Conservation (phyloP, 306 rosid genomes). For the Glycine latifolia region DNA sequence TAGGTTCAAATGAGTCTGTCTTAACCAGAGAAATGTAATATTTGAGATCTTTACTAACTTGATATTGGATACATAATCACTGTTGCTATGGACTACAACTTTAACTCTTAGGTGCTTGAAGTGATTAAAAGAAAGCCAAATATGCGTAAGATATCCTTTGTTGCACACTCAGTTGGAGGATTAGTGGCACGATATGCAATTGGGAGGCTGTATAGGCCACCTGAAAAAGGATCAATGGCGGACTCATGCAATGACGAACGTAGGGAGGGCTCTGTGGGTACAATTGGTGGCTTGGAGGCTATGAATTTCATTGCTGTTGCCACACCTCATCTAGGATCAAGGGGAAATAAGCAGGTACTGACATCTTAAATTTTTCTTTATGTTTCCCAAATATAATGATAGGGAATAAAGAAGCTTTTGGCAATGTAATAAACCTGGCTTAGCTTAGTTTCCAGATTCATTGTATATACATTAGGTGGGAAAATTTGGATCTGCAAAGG, state of each 20-base stretch:
- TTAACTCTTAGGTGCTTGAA: slow-evolving; percentile 67
- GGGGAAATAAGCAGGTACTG: slow-evolving; percentile 94
- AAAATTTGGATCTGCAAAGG: neutral
- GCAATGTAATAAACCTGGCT: neutral
- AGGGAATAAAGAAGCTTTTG: slow-evolving; percentile 15
- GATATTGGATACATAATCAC: slow-evolving; percentile 12
- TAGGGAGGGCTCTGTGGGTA: slow-evolving; percentile 56
- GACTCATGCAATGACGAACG: slow-evolving; percentile 50
- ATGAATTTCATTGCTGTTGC: slow-evolving; percentile 90
- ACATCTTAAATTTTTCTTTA: slow-evolving; percentile 31
- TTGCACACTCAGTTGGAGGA: slow-evolving; percentile 98
- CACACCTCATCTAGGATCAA: slow-evolving; percentile 97
- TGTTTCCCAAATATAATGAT: slow-evolving; percentile 16
- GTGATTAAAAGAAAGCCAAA: slow-evolving; percentile 76
- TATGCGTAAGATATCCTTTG: slow-evolving; percentile 77
- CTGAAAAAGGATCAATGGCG: slow-evolving; percentile 50
- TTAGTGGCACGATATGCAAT: slow-evolving; percentile 91
- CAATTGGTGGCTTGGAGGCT: slow-evolving; percentile 87
- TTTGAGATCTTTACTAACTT: slow-evolving; percentile 31
- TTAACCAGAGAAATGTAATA: slow-evolving; percentile 21
- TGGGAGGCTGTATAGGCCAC: slow-evolving; percentile 79
- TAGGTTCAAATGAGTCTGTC: slow-evolving; percentile 22
- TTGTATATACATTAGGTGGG: neutral
- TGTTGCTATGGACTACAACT: slow-evolving; percentile 22
- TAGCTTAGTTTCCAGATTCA: slow-evolving; percentile 8